Base-by-base conservation (phyloP, 768 basidiomycete species). In the Mycena metata region DNA sequence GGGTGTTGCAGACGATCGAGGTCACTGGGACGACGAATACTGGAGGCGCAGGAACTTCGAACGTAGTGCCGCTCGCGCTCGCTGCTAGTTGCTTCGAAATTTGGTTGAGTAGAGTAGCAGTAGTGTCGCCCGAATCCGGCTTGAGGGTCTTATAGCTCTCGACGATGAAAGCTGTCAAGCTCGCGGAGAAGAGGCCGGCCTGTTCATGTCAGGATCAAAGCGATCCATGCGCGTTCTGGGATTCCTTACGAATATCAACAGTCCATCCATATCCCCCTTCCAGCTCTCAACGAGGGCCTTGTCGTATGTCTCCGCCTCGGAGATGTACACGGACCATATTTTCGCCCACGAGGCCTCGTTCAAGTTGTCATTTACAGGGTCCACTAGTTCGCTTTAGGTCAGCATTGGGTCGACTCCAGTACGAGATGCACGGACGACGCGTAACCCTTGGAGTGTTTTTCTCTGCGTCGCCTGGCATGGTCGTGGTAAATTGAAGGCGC, bases 121-220 rank as follows among this genome's bases (percentile, higher is more conserved):
- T 51, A n/a, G 24, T 42, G 21, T 54, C 50, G 7, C 30, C 49
- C 23, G 49, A 42, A 19, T n/a, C n/a, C n/a, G n/a, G n/a, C n/a
- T n/a, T n/a, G n/a, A n/a, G n/a, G n/a, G n/a, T n/a, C n/a, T n/a
- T n/a, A n/a, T n/a, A n/a, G n/a, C n/a, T n/a, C n/a, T n/a, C 61
- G 15, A 63, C 21, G 36, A 63, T 51, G 23, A 63, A 63, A 5
- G 61, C 61, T 13, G 61, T 63, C 12, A 63, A 23, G n/a, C 35
- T 63, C 13, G 61, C 61, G 23, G 61, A 63, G 33, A 63, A 63
- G 11, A 63, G 49, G 21, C 61, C 61, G 12, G 61, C 45, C 52
- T 63, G 30, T 26, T n/a, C n/a, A n/a, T n/a, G n/a, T n/a, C n/a
- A n/a, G n/a, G n/a, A n/a, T n/a, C n/a, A n/a, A n/a, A n/a, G n/a